These are phyloP conservation scores for Aspergillus panamensis DNA, from an alignment of 495 filamentous ascomycete genomes.

Conservation along the genomic window DNA sequence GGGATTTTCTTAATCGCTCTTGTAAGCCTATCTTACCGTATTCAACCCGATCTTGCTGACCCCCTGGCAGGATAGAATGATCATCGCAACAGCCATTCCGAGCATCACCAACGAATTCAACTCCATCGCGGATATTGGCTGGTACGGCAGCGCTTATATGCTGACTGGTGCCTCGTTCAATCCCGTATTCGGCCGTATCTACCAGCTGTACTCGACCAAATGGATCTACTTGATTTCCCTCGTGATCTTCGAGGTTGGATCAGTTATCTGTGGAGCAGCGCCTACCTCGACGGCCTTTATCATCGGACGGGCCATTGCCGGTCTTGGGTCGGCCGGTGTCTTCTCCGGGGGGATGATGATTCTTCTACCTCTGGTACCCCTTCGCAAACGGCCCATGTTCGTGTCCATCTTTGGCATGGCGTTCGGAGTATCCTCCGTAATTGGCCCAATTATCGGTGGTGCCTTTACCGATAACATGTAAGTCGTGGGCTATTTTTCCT, in stretches of 20 bases:
- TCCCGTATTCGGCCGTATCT: constrained; percentile 7
- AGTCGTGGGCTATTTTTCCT: not conserved
- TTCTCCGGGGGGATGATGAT: constrained; percentile 7
- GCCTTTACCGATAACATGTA: constrained; percentile 6
- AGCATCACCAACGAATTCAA: constrained; percentile 7
- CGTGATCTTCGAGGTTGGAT: constrained; percentile 1
- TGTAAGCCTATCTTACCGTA: constrained; percentile 19
- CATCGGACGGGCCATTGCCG: constrained; percentile 7
- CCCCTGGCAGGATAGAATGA: not conserved
- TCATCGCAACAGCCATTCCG: constrained; percentile 9
- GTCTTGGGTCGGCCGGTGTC: constrained; percentile 5
- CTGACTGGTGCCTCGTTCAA: not conserved
- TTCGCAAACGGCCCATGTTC: constrained; percentile 1
- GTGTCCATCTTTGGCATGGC: constrained; percentile 2
- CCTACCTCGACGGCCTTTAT: not conserved
- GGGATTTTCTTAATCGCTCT: constrained; percentile 38
- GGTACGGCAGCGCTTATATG: constrained; percentile 8
- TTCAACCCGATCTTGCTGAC: not conserved
- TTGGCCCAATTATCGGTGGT: constrained; percentile 7
- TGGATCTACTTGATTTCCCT: constrained; percentile 3
- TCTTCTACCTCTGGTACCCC: constrained; percentile 1
- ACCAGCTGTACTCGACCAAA: constrained; percentile 2
- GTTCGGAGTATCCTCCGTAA: constrained; percentile 7
- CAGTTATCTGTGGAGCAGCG: constrained; percentile 1
- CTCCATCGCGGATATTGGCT: constrained; percentile 8